phyloP scores from a whole-genome alignment of 1,139 yeast species.

The Debaryomycetaceae sp. region DNA sequence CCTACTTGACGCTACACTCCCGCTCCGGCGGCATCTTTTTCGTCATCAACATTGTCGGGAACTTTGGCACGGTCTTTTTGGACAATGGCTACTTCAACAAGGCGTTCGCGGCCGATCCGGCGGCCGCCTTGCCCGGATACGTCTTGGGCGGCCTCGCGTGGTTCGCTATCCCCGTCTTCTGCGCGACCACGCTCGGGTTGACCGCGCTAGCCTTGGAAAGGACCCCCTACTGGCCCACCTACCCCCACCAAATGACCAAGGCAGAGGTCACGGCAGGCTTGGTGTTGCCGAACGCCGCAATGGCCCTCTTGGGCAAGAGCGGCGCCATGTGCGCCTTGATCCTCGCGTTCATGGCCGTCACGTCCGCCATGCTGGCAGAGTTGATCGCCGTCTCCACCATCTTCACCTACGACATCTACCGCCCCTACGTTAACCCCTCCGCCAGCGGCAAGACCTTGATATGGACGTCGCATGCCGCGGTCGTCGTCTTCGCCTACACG shows the following conservation, averaged over 20 bases:
- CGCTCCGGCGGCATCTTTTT: constrained; percentile 72
- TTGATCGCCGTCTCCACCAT: constrained; percentile 80
- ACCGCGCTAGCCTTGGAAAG: constrained; percentile 65
- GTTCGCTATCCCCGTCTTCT: constrained; percentile 81
- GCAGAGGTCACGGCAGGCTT: constrained; percentile 72
- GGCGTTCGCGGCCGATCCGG: constrained; percentile 81
- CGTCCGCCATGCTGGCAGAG: constrained; percentile 80
- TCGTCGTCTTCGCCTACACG: constrained; percentile 50
- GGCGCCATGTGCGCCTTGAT: constrained; percentile 77
- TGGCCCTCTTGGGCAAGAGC: constrained; percentile 71
- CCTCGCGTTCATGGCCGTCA: constrained; percentile 73
- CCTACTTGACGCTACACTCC: constrained; percentile 73
- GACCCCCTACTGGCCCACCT: constrained; percentile 65
- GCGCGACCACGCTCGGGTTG: constrained; percentile 77
- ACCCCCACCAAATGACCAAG: constrained; percentile 52
- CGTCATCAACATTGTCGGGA: constrained; percentile 74
- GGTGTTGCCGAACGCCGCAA: constrained; percentile 80
- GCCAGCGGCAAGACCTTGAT: constrained; percentile 69
- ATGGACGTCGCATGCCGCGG: constrained; percentile 54
- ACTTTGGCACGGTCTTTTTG: constrained; percentile 80
- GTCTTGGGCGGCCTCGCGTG: constrained; percentile 84
- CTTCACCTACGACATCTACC: constrained; percentile 75
- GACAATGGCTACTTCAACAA: constrained; percentile 89
- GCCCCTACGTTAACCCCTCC: constrained; percentile 64
- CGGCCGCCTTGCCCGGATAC: constrained; percentile 82